phyloP scores from a whole-genome alignment of 2,329 filamentous ascomycete genomes.

The Iodosphaeria phyllophila region DNA sequence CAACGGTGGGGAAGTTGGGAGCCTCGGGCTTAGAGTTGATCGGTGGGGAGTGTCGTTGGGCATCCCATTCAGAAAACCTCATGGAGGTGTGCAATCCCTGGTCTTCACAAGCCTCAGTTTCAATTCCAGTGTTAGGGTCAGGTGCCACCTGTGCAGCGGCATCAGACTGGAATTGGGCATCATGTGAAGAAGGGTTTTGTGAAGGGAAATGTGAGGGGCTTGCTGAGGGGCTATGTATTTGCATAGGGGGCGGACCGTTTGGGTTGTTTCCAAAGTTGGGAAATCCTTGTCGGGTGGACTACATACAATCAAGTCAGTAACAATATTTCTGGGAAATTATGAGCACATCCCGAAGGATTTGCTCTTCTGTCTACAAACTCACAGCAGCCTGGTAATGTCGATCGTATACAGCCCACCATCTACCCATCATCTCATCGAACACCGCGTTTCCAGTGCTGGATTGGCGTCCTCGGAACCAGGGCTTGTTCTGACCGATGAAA shows the following conservation, averaged over 20 bases:
- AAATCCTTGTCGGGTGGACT: too few relatives aligned
- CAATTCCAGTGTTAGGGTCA: too few relatives aligned
- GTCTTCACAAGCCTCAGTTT: slow-evolving; percentile 28
- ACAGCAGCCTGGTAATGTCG: slow-evolving; percentile 51
- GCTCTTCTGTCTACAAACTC: slow-evolving; percentile 13
- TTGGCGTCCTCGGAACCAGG: slow-evolving; percentile 54
- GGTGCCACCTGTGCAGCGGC: slow-evolving; percentile 6
- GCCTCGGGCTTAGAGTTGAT: slow-evolving; percentile 65
- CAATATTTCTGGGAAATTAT: too few relatives aligned
- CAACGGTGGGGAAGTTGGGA: slow-evolving; percentile 56
- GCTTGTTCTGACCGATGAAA: slow-evolving; percentile 85
- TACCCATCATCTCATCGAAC: slow-evolving; percentile 67
- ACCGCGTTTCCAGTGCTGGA: slow-evolving; percentile 35
- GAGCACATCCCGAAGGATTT: too few relatives aligned
- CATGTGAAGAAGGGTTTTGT: too few relatives aligned
- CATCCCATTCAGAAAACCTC: slow-evolving; percentile 26
- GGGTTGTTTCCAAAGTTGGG: too few relatives aligned
- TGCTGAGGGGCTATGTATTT: too few relatives aligned
- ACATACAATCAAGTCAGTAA: too few relatives aligned
- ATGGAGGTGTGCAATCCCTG: slow-evolving; percentile 14
- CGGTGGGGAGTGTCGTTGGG: slow-evolving; percentile 43
- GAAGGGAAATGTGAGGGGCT: too few relatives aligned
- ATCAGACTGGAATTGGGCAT: slow-evolving; percentile 7
- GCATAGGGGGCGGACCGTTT: too few relatives aligned
- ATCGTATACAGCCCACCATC: slow-evolving; percentile 94